Evolutionary conservation across 495 filamentous ascomycete genomes (phyloP).

Genomic region (Choiromyces venosus): DNA sequence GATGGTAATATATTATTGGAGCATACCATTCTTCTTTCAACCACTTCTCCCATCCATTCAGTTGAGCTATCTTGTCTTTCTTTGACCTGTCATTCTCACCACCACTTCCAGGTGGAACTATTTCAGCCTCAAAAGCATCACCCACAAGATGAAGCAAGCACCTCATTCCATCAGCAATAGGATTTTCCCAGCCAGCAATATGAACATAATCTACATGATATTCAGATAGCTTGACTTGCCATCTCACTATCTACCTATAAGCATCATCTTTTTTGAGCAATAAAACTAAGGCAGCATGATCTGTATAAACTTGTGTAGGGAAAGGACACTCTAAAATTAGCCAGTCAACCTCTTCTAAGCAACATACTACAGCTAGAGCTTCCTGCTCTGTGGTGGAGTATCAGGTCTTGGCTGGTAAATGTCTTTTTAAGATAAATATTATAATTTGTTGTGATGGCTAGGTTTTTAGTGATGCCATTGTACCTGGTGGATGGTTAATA

Average conservation of each 20-base stretch:
- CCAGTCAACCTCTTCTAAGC: conserved; percentile 4
- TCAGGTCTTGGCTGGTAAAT: background rate
- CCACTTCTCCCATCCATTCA: background rate
- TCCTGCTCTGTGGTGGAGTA: conserved; percentile 7
- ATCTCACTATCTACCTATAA: background rate
- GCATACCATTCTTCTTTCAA: conserved; percentile 2
- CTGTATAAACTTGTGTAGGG: conserved; percentile 7
- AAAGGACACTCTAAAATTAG: background rate
- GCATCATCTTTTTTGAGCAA: conserved; percentile 7
- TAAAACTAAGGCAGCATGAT: background rate
- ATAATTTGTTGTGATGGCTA: background rate
- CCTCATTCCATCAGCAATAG: background rate
- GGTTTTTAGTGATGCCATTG: too few species aligned
- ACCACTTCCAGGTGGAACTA: background rate
- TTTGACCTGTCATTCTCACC: background rate
- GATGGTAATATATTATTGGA: background rate
- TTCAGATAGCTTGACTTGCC: background rate
- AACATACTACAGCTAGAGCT: conserved; percentile 2
- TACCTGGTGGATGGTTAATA: too few species aligned
- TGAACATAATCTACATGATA: background rate
- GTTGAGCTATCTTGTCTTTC: background rate
- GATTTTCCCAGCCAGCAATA: background rate
- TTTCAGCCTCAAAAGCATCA: background rate
- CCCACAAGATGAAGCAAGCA: too few species aligned
- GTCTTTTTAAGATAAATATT: conserved; percentile 6